phyloP scores from a whole-genome alignment of 192 early-diverging fungal genomes.

The Backusella westeae region DNA sequence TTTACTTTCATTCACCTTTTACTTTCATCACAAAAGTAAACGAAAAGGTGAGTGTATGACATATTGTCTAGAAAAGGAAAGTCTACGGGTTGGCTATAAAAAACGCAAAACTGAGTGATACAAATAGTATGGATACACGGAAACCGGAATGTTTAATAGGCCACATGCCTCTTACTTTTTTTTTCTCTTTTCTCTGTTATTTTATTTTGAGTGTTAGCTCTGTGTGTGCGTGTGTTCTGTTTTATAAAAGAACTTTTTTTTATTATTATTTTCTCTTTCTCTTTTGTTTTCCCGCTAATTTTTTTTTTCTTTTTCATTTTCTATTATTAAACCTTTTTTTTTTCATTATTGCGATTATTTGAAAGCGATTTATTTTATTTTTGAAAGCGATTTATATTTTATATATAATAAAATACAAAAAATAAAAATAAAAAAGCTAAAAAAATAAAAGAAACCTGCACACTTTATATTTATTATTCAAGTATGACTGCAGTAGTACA shows the following conservation, averaged over 20 bases:
- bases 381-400: conserved; percentile 1
- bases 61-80: background rate
- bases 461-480: background rate
- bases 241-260: background rate
- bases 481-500: conserved; percentile 17
- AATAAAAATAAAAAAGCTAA: background rate
- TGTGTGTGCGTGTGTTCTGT: background rate
- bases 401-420: background rate
- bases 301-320: no score
- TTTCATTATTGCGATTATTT: no score
- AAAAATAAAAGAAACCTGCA: background rate
- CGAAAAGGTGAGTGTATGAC: background rate
- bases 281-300: no score
- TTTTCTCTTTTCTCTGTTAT: background rate
- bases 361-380: background rate
- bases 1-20: background rate
- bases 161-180: conserved; percentile 3
- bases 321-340: background rate
- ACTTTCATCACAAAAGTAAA: background rate
- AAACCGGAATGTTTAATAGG: conserved; percentile 7
- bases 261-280: no score
- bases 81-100: background rate
- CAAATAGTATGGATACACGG: background rate
- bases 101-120: conserved; percentile 1
- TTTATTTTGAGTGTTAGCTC: background rate